phyloP scores from a whole-genome alignment of 1,139 yeast species.

The Keqinozyma sinolaborantium region DNA sequence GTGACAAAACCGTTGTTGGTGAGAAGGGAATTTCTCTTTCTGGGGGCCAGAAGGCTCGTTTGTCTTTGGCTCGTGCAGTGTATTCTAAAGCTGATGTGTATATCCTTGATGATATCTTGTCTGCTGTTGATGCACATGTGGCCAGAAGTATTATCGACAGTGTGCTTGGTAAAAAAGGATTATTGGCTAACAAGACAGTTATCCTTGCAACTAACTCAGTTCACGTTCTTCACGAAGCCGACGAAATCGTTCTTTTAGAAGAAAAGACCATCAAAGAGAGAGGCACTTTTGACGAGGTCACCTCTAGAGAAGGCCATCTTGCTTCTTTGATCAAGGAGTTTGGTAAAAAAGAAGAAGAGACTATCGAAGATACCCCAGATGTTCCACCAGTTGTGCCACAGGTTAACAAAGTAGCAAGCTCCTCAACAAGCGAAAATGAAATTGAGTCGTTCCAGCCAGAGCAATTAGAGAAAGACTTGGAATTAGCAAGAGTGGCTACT shows the following conservation, averaged over 20 bases:
- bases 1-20: conserved; percentile 39
- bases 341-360: conserved; percentile 16
- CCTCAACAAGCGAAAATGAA: conserved; percentile 6
- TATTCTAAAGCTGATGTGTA: conserved; percentile 38
- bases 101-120: conserved; percentile 35
- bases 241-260: conserved; percentile 24
- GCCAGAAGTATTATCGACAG: conserved; percentile 31
- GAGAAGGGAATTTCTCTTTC: conserved; percentile 43
- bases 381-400: conserved; percentile 2
- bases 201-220: conserved; percentile 39
- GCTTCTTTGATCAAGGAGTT: conserved; percentile 23
- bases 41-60: conserved; percentile 45
- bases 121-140: conserved; percentile 41
- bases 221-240: conserved; percentile 29
- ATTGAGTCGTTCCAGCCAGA: conserved; percentile 6
- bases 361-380: conserved; percentile 4
- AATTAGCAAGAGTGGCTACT: conserved; percentile 7
- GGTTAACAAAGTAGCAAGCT: not conserved
- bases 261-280: conserved; percentile 26
- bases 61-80: conserved; percentile 40
- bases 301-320: conserved; percentile 17
- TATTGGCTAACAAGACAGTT: conserved; percentile 29
- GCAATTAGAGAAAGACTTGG: conserved; percentile 2
- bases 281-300: conserved; percentile 27
- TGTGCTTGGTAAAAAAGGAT: conserved; percentile 25